Base-by-base conservation (phyloP, 2,329 filamentous ascomycete species). In the Apiospora malaysiana region DNA sequence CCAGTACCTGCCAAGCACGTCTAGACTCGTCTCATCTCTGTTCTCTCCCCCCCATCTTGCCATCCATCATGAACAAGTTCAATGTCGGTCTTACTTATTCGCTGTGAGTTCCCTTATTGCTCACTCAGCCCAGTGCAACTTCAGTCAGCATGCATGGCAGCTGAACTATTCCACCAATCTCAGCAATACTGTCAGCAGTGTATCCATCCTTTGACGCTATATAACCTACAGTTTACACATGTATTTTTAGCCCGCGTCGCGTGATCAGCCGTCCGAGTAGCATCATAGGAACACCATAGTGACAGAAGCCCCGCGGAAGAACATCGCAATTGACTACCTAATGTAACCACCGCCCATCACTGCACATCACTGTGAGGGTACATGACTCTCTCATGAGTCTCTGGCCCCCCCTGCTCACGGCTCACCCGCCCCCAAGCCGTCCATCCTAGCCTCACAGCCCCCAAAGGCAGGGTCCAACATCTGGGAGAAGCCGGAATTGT, bases 1-100 rank as follows among this genome's bases (percentile, higher is more conserved):
- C 27, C 56, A 63, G 56, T 63, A 23, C 56, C 56, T 63, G 56
- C 56, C 56, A 63, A 63, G 56, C 56, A 10, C 18, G 12, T 63
- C 56, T 63, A 63, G 56, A 40, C 56, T 59, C 51, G 21, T 59
- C 51, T 27, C 51, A 59, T 59, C 27, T 59, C 32, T 32, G 47
- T 14, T 16, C 47, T 14, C 23, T 16, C 23, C 2, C 23, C 47
- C 23, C 14, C n/a, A n/a, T 42, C 40, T 40, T 43, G 9, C 42
- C 42, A 16, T 45, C 49, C 25, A 32, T 56, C 49, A 56, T 27
- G 49, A 56, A 56, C 49, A 56, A 32, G 49, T 25, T 6, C 32
- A 32, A 32, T 32, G 32, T 32, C 40, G 5, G 40, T 16, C 9
- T 56, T 25, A 4, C 32, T 49, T 10, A 9, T 49, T 49, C 21